These are phyloP conservation scores for Ceratorhiza oryzae-sativae DNA, from an alignment of 1,284 basidiomycete species.

Conservation along the genomic window DNA sequence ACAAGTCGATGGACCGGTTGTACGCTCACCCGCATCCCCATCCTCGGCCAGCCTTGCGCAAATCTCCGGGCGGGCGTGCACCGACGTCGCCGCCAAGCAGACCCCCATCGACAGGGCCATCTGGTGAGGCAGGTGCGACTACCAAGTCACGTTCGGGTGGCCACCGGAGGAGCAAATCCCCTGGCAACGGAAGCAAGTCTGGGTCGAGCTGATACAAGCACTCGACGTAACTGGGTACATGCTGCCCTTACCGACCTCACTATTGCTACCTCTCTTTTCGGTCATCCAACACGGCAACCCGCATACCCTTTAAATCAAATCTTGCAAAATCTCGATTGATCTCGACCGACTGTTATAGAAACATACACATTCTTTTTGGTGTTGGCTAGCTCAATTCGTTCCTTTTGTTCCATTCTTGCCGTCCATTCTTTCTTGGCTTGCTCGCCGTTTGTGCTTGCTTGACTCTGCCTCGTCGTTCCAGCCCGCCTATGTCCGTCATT, in stretches of 20 bases:
- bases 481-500: not conserved
- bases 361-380: conserved; percentile 23
- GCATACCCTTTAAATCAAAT: not conserved
- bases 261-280: not conserved
- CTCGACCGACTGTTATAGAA: conserved; percentile 8
- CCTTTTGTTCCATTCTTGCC: not conserved
- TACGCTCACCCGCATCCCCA: conserved; percentile 1
- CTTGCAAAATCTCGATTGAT: not conserved
- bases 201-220: not conserved
- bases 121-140: not conserved
- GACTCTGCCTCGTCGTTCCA: not conserved
- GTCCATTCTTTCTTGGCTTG: conserved; percentile 1
- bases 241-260: not conserved
- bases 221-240: not conserved
- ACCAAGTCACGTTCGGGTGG: not conserved
- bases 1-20: conserved; percentile 4
- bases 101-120: not conserved
- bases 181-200: conserved; percentile 14
- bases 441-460: not conserved
- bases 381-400: not conserved
- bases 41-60: conserved; percentile 17
- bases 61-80: conserved; percentile 19
- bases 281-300: not conserved
- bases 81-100: conserved; percentile 13
- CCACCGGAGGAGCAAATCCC: conserved; percentile 20